Percentiles rank a stretch among this genome's conserved stretches.
phyloP scores from a whole-genome alignment of 1,284 basidiomycete genomes.

The Abortiporus biennis region DNA sequence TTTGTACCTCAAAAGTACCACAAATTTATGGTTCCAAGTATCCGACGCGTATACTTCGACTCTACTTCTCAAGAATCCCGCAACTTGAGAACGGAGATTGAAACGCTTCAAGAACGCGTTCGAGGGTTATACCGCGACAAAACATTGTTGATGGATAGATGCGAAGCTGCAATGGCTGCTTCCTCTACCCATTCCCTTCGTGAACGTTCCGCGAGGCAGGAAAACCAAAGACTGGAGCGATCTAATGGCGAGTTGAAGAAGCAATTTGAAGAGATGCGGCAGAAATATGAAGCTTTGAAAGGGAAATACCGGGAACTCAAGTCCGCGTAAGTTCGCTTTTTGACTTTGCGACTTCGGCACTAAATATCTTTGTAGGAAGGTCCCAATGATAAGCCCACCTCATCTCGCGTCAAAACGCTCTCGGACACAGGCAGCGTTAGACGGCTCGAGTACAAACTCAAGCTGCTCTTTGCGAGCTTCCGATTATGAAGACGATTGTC shows the following conservation, averaged over 20 bases:
- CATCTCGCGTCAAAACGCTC: background rate
- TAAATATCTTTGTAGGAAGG: no score
- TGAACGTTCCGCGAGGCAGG: slow-evolving; percentile 27
- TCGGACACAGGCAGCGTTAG: slow-evolving; percentile 1
- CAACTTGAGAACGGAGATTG: slow-evolving; percentile 22
- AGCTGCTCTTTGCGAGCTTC: slow-evolving; percentile 10
- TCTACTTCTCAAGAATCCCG: slow-evolving; percentile 12
- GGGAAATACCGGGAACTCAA: no score
- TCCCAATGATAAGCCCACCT: no score
- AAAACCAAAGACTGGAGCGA: slow-evolving; percentile 21
- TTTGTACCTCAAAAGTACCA: slow-evolving; percentile 58
- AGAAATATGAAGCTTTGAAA: slow-evolving; percentile 20
- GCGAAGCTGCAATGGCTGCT: slow-evolving; percentile 28
- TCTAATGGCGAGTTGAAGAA: slow-evolving; percentile 22
- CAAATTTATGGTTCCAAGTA: slow-evolving; percentile 42
- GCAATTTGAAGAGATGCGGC: slow-evolving; percentile 23
- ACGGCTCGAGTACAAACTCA: slow-evolving; percentile 4
- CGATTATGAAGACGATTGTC: slow-evolving; percentile 18
- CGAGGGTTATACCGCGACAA: slow-evolving; percentile 32
- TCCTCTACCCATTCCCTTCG: slow-evolving; percentile 25
- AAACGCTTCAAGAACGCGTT: slow-evolving; percentile 29
- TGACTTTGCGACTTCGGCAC: no score
- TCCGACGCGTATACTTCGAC: slow-evolving; percentile 56
- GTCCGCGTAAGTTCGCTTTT: no score
- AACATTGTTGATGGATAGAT: slow-evolving; percentile 32